phyloP scores from a whole-genome alignment of 169 alveolate species.

The Eimeria mitis region DNA sequence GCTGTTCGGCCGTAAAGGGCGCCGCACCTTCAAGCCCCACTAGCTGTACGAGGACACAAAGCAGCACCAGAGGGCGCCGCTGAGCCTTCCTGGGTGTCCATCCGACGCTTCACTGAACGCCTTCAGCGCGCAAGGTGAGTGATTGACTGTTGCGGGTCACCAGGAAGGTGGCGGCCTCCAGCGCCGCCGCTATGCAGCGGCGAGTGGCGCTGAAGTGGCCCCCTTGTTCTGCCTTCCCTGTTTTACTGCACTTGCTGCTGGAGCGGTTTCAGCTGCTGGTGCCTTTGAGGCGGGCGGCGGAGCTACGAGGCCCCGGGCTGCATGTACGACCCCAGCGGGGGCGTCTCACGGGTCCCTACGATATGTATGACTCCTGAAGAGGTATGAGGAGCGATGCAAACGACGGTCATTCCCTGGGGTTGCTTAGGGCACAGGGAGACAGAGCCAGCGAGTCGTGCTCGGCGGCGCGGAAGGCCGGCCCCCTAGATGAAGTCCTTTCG shows the following conservation, averaged over 20 bases:
- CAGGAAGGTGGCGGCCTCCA: background rate
- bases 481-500: conserved; percentile 1
- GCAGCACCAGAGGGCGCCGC: conserved; percentile 74
- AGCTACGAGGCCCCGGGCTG: conserved; percentile 54
- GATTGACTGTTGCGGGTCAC: background rate
- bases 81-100: conserved; percentile 4
- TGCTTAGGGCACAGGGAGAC: conserved; percentile 52
- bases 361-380: background rate
- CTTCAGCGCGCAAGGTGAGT: background rate
- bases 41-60: background rate
- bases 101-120: background rate
- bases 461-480: conserved; percentile 56
- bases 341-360: conserved; percentile 29
- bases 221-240: background rate
- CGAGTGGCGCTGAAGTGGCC: background rate
- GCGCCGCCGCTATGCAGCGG: background rate
- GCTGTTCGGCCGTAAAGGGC: background rate
- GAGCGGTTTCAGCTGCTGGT: conserved; percentile 1
- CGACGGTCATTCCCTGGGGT: conserved; percentile 30
- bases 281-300: conserved; percentile 47
- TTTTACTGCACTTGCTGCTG: background rate
- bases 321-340: background rate
- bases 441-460: conserved; percentile 67
- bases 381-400: background rate
- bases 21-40: background rate